Evolutionary conservation across 2,329 filamentous ascomycete genomes (phyloP), one percentile per base, ranked within the genome.

Genomic region (Alternaria ventricosa): DNA sequence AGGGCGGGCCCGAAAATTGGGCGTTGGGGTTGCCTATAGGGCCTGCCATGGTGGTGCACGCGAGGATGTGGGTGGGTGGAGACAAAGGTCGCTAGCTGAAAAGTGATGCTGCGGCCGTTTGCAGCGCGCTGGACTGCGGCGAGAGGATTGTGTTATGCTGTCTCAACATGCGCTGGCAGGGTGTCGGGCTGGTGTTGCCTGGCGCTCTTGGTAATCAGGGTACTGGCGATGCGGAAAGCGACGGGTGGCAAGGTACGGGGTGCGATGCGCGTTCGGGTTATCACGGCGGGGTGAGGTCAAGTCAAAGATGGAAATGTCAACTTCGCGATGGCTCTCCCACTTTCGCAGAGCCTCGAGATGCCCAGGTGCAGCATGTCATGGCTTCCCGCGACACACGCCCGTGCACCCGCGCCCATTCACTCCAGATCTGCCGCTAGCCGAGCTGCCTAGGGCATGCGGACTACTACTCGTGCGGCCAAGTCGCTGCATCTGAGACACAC

Each of bases 1-100:
- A 80, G 23, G 77, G 70, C 49, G 78, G 71, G 22, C 55, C 66
- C n/a, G 70, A 66, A 65, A 79, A 79, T 58, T 71, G 68, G 61
- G 67, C 65, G 60, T 67, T 59, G 44, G 69, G 62, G 66, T 59
- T 72, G 54, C 63, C 65, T 44, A 76, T 60, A 53, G 75, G 72
- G 65, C 66, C 74, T 65, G 78, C 75, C 78, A 80, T 80, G 64
- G 51, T 66, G 66, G 63, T 66, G 63, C 64, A 64, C 60, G 49
- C 45, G 47, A 41, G 43, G 23, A 51, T 22, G 50, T 53, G 54
- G 36, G 22, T 15, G 47, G 36, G 57, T 56, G 50, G 60, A 56
- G 53, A 61, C 55, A n/a, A 41, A 27, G n/a, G 33, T 41, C 23
- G 43, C 49, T 53, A 53, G 49, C 36, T 20, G 20, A 25, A 20